Conservation (phyloP, 768 basidiomycete genomes). For the Lactifluus piperatus region DNA sequence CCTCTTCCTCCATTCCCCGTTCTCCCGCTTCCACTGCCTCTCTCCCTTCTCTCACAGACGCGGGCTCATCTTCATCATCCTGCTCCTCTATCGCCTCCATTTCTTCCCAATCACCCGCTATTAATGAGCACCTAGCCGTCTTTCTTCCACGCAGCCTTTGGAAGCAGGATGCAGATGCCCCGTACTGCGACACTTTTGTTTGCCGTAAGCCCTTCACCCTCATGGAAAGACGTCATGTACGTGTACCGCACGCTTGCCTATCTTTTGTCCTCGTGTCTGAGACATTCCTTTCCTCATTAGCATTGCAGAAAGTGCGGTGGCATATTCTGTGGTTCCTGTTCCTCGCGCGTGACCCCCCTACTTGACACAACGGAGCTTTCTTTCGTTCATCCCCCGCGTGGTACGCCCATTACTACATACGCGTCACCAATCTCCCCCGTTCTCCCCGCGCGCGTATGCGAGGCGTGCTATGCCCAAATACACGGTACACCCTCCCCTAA, state of each 20-base stretch:
- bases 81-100: conserved; percentile 20
- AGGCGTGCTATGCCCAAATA: conserved; percentile 70
- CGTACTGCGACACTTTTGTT: conserved; percentile 64
- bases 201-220: conserved; percentile 59
- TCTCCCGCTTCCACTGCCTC: conserved; percentile 20
- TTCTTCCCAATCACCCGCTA: conserved; percentile 20
- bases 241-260: conserved; percentile 24
- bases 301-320: conserved; percentile 84
- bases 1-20: conserved; percentile 14
- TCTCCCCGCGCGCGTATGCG: conserved; percentile 54
- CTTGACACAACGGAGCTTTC: conserved; percentile 64
- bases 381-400: conserved; percentile 65
- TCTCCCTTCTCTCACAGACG: conserved; percentile 21
- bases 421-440: conserved; percentile 56
- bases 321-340: conserved; percentile 60
- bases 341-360: conserved; percentile 48
- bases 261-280: not conserved
- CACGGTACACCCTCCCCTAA: conserved; percentile 42
- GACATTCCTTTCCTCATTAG: conserved; percentile 27
- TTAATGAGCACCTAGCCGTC: conserved; percentile 72
- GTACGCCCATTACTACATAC: conserved; percentile 48
- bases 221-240: conserved; percentile 66
- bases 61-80: conserved; percentile 22
- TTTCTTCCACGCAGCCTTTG: conserved; percentile 60
- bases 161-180: conserved; percentile 65